Base-by-base conservation (phyloP, 306 rosid species). In the Sechiopsis laciniata region DNA sequence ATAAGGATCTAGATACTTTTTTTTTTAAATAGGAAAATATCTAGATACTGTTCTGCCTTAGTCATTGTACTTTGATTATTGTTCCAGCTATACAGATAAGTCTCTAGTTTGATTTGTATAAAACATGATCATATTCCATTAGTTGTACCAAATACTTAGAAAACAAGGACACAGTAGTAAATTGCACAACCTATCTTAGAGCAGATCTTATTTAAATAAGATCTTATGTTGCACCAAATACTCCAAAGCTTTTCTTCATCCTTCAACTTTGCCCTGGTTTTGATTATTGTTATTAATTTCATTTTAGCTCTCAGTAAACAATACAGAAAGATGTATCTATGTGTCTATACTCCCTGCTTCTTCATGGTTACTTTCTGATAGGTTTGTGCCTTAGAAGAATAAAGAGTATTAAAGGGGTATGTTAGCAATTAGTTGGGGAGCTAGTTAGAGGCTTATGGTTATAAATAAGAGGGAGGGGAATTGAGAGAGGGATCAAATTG, bases 1-100 rank as follows among this genome's bases (percentile, higher is more conserved):
- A 65, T 8, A 35, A 65, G 10, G 71, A 65, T 32, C 3, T 65
- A 65, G 16, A 16, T 65, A 65, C 32, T 26, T 1, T 26, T 26
- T 26, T 26, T 26, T 26, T 26, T n/a, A n/a, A n/a, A 26, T 26
- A 26, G 32, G 32, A 26, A 26, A 26, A 26, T 1, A 26, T 26
- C 40, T 65, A 65, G 16, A 16, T 65, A 32, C 15, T 37, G 54
- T 10, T 65, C 53, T 67, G 72, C 11, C 55, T 67, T 67, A 55
- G 55, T 20, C 8, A 50, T 65, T 45, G 56, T 17, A 13, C 37
- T 46, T 67, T 35, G 14, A 3, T 13, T 10, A 17, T 67, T 15
- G 17, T 45, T 65, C 72, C 37, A 45, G 72, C n/a, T 10, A 12
- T 46, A 45, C 3, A 19, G 0, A 45, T 10, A 40, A 66, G 21